Conservation (phyloP, 2,329 filamentous ascomycete species). For the Blumeria graminis region DNA sequence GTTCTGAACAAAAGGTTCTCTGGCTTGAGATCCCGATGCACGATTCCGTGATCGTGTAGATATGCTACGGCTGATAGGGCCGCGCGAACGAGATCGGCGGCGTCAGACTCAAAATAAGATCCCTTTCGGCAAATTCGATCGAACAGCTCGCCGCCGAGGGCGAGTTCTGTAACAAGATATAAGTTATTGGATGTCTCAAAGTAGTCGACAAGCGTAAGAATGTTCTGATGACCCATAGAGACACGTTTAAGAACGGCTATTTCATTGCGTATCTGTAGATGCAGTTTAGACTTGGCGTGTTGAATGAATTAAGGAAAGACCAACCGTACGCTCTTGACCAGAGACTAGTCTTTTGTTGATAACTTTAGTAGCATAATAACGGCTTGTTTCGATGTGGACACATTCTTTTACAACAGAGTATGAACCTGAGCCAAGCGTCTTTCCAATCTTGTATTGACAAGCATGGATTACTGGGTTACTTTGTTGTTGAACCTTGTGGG, state of each 20-base stretch:
- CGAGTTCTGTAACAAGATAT: slow-evolving; percentile 91
- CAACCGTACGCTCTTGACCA: slow-evolving; percentile 90
- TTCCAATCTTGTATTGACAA: slow-evolving; percentile 95
- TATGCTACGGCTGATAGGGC: slow-evolving; percentile 96
- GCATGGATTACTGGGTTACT: slow-evolving; percentile 39
- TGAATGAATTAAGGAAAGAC: slow-evolving; percentile 6
- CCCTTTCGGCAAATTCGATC: slow-evolving; percentile 97
- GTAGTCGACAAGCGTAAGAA: slow-evolving; percentile 91
- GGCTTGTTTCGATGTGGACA: slow-evolving; percentile 89
- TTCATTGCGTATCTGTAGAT: slow-evolving; percentile 65
- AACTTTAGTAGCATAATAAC: slow-evolving; percentile 96
- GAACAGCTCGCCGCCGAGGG: slow-evolving; percentile 87
- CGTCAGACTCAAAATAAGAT: slow-evolving; percentile 94
- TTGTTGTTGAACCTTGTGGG: no score
- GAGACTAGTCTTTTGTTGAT: slow-evolving; percentile 99
- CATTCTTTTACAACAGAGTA: slow-evolving; percentile 99
- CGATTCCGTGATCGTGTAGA: slow-evolving; percentile 93
- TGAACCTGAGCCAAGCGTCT: slow-evolving; percentile 85
- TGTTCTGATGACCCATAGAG: slow-evolving; percentile 98
- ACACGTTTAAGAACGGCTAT: slow-evolving; percentile 93
- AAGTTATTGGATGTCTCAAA: slow-evolving; percentile 99
- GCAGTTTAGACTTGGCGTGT: no score
- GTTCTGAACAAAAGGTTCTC: slow-evolving; percentile 94
- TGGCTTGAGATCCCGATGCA: slow-evolving; percentile 91
- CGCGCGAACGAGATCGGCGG: slow-evolving; percentile 79